A percentile compares a stretch with the other conserved stretches of the same genome.
phyloP scores from a whole-genome alignment of 805 yeast species.

The Saturnispora halmiae region DNA sequence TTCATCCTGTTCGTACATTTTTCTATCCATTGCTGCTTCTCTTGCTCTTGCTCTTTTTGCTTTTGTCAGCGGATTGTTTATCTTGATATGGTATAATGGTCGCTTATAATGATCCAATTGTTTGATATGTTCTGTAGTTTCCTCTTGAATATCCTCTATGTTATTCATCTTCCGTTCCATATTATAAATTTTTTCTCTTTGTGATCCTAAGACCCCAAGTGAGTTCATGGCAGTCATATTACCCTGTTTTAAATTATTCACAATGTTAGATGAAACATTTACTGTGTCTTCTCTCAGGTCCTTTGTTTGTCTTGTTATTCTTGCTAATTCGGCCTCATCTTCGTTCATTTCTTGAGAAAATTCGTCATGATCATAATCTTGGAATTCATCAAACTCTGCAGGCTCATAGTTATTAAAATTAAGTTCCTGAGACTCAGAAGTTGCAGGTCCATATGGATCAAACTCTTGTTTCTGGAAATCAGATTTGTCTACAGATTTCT shows the following conservation, averaged over 20 bases:
- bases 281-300: slow-evolving; percentile 60
- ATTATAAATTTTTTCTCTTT: slow-evolving; percentile 73
- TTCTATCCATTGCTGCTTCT: slow-evolving; percentile 58
- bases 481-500: slow-evolving; percentile 8
- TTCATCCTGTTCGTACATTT: slow-evolving; percentile 28
- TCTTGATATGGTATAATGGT: slow-evolving; percentile 69
- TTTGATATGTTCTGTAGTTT: slow-evolving; percentile 74
- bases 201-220: slow-evolving; percentile 88
- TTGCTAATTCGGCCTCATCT: slow-evolving; percentile 79
- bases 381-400: slow-evolving; percentile 7
- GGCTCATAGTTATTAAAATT: slow-evolving; percentile 26
- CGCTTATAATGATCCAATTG: slow-evolving; percentile 75
- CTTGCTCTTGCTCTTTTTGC: slow-evolving; percentile 63
- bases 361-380: slow-evolving; percentile 22
- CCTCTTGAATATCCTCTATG: slow-evolving; percentile 62
- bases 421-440: slow-evolving; percentile 8
- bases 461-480: slow-evolving; percentile 11
- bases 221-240: slow-evolving; percentile 73
- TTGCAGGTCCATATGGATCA: slow-evolving; percentile 23
- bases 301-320: slow-evolving; percentile 73
- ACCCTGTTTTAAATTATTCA: slow-evolving; percentile 62
- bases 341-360: slow-evolving; percentile 55
- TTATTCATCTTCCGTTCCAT: slow-evolving; percentile 51
- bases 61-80: slow-evolving; percentile 82
- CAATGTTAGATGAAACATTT: slow-evolving; percentile 74